These are phyloP conservation scores for Harrya chromipes DNA, from an alignment of 768 basidiomycete genomes.

Conservation along the genomic window DNA sequence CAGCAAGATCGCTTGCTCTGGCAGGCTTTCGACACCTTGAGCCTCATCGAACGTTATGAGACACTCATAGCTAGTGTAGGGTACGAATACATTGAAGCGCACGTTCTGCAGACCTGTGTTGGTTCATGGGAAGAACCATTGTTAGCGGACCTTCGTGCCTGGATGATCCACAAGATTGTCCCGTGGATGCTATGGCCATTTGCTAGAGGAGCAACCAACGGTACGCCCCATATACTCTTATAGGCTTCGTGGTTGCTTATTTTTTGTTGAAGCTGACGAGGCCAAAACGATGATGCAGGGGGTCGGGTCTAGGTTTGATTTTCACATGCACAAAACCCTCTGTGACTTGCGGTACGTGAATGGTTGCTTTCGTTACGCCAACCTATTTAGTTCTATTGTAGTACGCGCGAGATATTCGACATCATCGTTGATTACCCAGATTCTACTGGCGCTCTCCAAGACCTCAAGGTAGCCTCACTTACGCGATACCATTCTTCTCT, in stretches of 20 bases:
- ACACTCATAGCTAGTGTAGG: conserved; percentile 79
- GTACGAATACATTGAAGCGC: conserved; percentile 78
- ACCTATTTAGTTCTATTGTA: conserved; percentile 20
- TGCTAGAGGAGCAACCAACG: conserved; percentile 57
- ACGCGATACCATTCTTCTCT: background rate
- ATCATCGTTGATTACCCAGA: conserved; percentile 95
- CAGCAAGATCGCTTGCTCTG: conserved; percentile 42
- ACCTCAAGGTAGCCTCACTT: conserved; percentile 60
- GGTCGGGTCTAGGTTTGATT: conserved; percentile 83
- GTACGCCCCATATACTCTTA: conserved; percentile 35
- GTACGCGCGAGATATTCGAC: conserved; percentile 86
- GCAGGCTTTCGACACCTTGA: conserved; percentile 64
- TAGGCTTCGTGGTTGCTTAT: conserved; percentile 4
- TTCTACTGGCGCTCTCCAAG: conserved; percentile 78
- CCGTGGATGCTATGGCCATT: conserved; percentile 86
- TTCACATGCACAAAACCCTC: conserved; percentile 88
- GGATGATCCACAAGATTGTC: conserved; percentile 79
- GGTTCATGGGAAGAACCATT: conserved; percentile 68
- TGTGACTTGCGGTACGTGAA: conserved; percentile 73
- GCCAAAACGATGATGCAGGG: conserved; percentile 69
- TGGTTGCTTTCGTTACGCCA: background rate
- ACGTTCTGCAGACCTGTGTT: conserved; percentile 63
- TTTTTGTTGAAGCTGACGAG: conserved; percentile 53
- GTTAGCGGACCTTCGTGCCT: conserved; percentile 57
- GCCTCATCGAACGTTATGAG: conserved; percentile 80